Evolutionary conservation across 2,329 filamentous ascomycete species (phyloP), one percentile per base, ranked within the genome.

Genomic region (Nothopassalora personata): DNA sequence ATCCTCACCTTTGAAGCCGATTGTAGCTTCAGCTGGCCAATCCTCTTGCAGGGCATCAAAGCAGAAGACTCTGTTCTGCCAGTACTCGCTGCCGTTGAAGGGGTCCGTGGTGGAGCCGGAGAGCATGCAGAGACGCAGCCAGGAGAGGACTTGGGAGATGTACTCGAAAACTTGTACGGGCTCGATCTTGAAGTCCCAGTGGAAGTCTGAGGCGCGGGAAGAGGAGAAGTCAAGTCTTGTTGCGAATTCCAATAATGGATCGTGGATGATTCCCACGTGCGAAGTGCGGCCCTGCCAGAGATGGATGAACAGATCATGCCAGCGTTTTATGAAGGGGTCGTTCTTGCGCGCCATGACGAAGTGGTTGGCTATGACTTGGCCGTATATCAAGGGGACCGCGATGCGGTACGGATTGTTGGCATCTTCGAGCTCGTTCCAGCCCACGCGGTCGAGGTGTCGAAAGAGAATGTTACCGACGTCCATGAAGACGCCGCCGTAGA

Each of bases 281-380:
- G 56, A 50, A 27, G 36, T 60, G 9, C 57, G 53, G 5, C 47
- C 52, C 48, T 56, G 47, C 61, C 61, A 60, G 36, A 63, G 19
- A 5, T 43, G 45, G 28, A 50, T 27, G 31, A 58, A 61, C 7
- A 60, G 36, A 4, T 57, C 76, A 23, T 59, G 52, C 54, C 51
- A 50, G 15, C 31, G 30, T 28, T 55, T 50, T 9, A 55, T 49
- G 60, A 80, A 79, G 0, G 67, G 66, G 53, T 79, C 75, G 7
- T 72, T 72, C 33, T 75, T 74, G 34, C 77, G 73, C 1, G 73
- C 67, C 1, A 76, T 75, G 15, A 80, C 71, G 60, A 80, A 79
- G 48, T 76, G 74, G 54, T 80, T 81, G 31, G 70, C 67, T 43
- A 72, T 70, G 6, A 62, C 55, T 23, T 70, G 67, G 4, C 57